These are phyloP conservation scores for Sugiyamaella mastotermitis DNA, from an alignment of 805 yeast species.

Conservation along the genomic window DNA sequence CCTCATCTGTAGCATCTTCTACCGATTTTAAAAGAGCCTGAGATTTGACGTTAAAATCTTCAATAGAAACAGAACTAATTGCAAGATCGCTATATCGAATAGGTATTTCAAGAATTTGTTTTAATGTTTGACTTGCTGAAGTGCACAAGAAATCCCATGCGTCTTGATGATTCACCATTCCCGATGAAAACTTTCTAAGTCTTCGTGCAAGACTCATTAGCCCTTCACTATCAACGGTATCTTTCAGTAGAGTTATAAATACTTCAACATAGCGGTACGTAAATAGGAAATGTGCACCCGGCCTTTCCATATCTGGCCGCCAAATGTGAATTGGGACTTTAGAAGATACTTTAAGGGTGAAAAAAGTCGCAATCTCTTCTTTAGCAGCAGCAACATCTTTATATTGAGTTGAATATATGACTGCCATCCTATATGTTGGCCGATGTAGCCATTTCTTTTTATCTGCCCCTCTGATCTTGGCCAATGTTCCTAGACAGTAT, in stretches of 20 bases:
- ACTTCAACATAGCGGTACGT: slow-evolving; percentile 63
- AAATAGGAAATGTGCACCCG: slow-evolving; percentile 87
- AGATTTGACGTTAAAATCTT: slow-evolving; percentile 39
- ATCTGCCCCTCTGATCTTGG: slow-evolving; percentile 49
- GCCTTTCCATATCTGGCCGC: slow-evolving; percentile 88
- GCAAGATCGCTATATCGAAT: slow-evolving; percentile 46
- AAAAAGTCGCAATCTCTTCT: slow-evolving; percentile 55
- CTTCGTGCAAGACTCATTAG: slow-evolving; percentile 61
- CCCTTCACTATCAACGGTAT: slow-evolving; percentile 50
- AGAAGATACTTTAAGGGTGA: slow-evolving; percentile 57
- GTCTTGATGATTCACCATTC: slow-evolving; percentile 58
- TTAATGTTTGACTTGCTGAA: slow-evolving; percentile 45
- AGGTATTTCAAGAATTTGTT: slow-evolving; percentile 39
- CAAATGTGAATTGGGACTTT: slow-evolving; percentile 79
- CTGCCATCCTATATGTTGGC: slow-evolving; percentile 68
- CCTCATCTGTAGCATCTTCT: slow-evolving; percentile 24
- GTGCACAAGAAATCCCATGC: slow-evolving; percentile 64
- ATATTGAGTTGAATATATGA: slow-evolving; percentile 49
- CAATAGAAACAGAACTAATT: slow-evolving; percentile 40
- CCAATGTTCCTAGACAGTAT: slow-evolving; percentile 41
- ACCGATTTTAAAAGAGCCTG: slow-evolving; percentile 22
- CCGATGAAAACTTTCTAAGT: slow-evolving; percentile 70
- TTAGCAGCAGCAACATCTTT: slow-evolving; percentile 49
- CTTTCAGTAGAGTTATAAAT: slow-evolving; percentile 49
- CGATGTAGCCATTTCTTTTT: slow-evolving; percentile 90